phyloP scores from a whole-genome alignment of 208 protist species.

The Leishmania braziliensis region DNA sequence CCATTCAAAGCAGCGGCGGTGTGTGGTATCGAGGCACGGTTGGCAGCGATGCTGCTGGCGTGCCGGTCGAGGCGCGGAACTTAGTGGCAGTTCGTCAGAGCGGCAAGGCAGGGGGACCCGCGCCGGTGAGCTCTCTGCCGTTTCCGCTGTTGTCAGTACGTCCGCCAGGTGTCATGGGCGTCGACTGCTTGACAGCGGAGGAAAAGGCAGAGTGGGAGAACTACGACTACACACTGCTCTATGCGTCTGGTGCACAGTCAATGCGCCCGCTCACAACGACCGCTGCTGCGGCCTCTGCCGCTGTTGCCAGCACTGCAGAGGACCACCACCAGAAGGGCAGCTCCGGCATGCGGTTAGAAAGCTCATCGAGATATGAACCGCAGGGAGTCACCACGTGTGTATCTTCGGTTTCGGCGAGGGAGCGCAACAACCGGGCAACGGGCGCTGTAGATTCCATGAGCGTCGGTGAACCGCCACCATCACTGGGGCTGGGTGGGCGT shows the following conservation, averaged over 20 bases:
- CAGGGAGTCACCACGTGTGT: not conserved
- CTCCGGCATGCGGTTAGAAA: not conserved
- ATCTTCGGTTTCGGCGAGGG: not conserved
- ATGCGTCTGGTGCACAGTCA: constrained; percentile 11
- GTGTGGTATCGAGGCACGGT: not conserved
- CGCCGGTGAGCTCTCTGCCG: not conserved
- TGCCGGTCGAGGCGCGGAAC: not conserved
- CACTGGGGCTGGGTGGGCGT: not conserved
- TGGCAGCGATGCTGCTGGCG: not conserved
- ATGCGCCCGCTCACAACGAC: not conserved
- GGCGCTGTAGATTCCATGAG: not conserved
- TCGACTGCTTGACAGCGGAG: constrained; percentile 27
- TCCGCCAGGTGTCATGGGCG: constrained; percentile 30
- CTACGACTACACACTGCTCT: constrained; percentile 33
- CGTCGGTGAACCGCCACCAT: not conserved
- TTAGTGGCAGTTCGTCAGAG: not conserved
- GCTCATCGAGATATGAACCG: not conserved
- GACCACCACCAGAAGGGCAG: not conserved
- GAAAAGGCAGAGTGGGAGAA: constrained; percentile 34
- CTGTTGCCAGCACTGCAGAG: not conserved
- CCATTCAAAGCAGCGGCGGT: not conserved
- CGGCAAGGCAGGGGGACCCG: not conserved
- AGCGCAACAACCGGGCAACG: not conserved
- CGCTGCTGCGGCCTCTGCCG: constrained; percentile 3
- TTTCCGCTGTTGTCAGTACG: not conserved